These are phyloP conservation scores for Clonostachys rhizophaga DNA, from an alignment of 2,329 filamentous ascomycete genomes.

Conservation along the genomic window DNA sequence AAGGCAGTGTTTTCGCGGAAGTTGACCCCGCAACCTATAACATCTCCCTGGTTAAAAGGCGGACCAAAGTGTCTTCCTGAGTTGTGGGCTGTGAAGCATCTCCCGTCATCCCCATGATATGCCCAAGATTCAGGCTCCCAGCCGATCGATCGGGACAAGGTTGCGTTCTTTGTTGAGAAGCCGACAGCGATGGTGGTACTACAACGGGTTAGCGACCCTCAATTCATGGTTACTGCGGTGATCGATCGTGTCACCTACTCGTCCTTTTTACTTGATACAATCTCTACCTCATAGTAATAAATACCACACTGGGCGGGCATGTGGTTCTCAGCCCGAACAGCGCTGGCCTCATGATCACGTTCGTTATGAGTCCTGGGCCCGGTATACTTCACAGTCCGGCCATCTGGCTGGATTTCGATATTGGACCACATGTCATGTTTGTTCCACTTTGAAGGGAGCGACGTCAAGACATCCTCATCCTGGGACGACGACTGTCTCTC, in stretches of 20 bases:
- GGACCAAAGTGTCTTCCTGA: constrained; percentile 53
- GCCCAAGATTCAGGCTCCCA: constrained; percentile 67
- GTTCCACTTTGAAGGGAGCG: constrained; percentile 80
- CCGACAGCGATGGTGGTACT: constrained; percentile 60
- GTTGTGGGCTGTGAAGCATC: constrained; percentile 52
- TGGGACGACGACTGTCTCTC: constrained; percentile 64
- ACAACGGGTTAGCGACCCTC: constrained; percentile 5
- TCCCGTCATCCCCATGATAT: constrained; percentile 65
- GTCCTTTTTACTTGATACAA: constrained; percentile 44
- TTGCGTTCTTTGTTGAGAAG: constrained; percentile 50
- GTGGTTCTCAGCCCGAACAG: constrained; percentile 75
- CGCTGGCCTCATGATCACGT: constrained; percentile 69
- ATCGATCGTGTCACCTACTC: constrained; percentile 37
- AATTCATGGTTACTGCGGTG: neutral
- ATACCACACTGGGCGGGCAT: constrained; percentile 90
- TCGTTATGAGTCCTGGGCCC: constrained; percentile 26
- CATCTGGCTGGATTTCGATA: constrained; percentile 71
- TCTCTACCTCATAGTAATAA: constrained; percentile 81
- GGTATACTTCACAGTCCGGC: constrained; percentile 64
- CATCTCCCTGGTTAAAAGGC: constrained; percentile 49
- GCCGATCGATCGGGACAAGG: constrained; percentile 53
- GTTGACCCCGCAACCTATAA: constrained; percentile 63
- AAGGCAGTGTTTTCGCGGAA: constrained; percentile 61
- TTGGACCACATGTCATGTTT: constrained; percentile 68
- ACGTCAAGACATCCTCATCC: constrained; percentile 54